Evolutionary conservation across 768 basidiomycete species (phyloP).

Genomic region (Fomitopsis pulvina): DNA sequence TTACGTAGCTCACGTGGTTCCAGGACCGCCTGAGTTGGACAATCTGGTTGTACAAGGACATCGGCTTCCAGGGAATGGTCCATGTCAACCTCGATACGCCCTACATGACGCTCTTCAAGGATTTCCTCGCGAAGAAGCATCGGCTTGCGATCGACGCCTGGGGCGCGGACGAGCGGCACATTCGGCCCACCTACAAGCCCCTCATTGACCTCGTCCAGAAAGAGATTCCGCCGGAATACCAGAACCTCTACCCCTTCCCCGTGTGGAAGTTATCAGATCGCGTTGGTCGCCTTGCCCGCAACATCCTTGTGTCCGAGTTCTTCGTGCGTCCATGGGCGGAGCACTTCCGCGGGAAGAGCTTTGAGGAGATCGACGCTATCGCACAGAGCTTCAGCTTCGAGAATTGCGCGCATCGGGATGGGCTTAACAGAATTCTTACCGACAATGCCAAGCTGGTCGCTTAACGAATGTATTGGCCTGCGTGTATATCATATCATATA

Average conservation of each 20-base stretch:
- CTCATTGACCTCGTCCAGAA: slow-evolving; percentile 55
- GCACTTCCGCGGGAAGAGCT: slow-evolving; percentile 52
- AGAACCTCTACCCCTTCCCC: slow-evolving; percentile 52
- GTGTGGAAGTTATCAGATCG: slow-evolving; percentile 56
- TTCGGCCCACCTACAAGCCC: slow-evolving; percentile 58
- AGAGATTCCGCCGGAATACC: slow-evolving; percentile 43
- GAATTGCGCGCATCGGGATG: slow-evolving; percentile 61
- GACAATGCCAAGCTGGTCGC: slow-evolving; percentile 22
- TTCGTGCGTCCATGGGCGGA: slow-evolving; percentile 70
- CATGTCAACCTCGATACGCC: slow-evolving; percentile 59
- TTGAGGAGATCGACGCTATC: slow-evolving; percentile 60
- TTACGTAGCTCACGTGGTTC: background rate
- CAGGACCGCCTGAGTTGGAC: slow-evolving; percentile 60
- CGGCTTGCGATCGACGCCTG: slow-evolving; percentile 75
- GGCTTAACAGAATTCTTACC: slow-evolving; percentile 34
- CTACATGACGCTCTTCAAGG: slow-evolving; percentile 63
- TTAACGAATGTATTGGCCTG: too few relatives aligned
- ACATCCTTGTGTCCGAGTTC: slow-evolving; percentile 66
- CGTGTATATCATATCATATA: too few relatives aligned
- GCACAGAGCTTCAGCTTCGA: slow-evolving; percentile 70
- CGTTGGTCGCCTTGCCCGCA: slow-evolving; percentile 52
- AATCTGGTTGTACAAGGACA: slow-evolving; percentile 86
- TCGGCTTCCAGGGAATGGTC: slow-evolving; percentile 84
- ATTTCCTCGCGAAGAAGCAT: slow-evolving; percentile 75
- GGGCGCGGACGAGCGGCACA: slow-evolving; percentile 60